These are phyloP conservation scores for Casuarina equisetifolia DNA, from an alignment of 306 rosid species.

Conservation along the genomic window DNA sequence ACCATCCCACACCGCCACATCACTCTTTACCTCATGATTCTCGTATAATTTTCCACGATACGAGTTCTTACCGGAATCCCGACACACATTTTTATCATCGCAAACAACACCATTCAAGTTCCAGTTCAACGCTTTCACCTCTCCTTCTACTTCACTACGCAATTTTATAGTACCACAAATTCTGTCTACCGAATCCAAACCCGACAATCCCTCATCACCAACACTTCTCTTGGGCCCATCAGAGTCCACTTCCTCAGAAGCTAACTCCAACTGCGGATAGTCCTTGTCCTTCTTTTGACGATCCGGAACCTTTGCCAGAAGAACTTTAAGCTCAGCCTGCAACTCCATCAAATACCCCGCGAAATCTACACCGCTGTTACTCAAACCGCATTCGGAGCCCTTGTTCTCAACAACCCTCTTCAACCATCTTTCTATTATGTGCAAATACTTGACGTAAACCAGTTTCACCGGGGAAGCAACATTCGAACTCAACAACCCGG, in stretches of 20 bases:
- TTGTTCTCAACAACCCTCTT: conserved; percentile 35
- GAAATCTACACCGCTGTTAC: conserved; percentile 37
- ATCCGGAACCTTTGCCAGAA: conserved; percentile 24
- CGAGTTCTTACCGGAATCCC: conserved; percentile 3
- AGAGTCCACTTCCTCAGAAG: conserved; percentile 14
- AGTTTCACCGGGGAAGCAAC: conserved; percentile 47
- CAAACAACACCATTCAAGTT: background rate
- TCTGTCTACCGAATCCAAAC: background rate
- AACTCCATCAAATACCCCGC: conserved; percentile 48
- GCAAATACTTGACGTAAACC: conserved; percentile 56
- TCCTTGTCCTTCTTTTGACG: conserved; percentile 24
- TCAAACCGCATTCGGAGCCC: conserved; percentile 40
- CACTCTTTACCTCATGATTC: conserved; percentile 22
- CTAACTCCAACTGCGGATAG: conserved; percentile 2
- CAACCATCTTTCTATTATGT: conserved; percentile 47
- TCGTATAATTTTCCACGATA: conserved; percentile 8
- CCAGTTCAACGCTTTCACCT: conserved; percentile 1
- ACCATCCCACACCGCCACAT: conserved; percentile 26
- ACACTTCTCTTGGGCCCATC: background rate
- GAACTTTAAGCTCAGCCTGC: conserved; percentile 39
- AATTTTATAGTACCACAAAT: background rate
- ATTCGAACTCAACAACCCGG: conserved; percentile 51
- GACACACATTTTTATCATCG: background rate
- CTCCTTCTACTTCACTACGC: background rate
- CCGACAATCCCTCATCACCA: background rate